Evolutionary conservation across 2,329 filamentous ascomycete species (phyloP), one percentile per base, ranked within the genome.

Genomic region (Colletotrichum sp.): DNA sequence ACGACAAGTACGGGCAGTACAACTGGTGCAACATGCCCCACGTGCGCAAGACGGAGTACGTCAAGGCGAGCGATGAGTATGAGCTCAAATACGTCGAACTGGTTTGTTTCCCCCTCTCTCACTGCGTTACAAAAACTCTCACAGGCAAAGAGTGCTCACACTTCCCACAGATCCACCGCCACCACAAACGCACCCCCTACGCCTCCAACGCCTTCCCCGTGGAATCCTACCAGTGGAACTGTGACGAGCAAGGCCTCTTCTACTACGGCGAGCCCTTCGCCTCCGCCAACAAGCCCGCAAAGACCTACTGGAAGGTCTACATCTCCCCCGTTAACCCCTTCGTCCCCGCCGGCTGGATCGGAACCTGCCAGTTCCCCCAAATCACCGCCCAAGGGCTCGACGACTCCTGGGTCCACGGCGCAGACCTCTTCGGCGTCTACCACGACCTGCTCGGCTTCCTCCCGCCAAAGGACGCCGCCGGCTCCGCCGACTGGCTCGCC

Each of bases 1-100:
- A 88, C 70, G 81, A 84, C 1, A 79, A 86, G 48, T 93, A 94
- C 83, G 91, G 92, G 8, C 88, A 86, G 2, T 96, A 96, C 84
- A 95, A 96, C 83, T 96, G 90, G 89, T 97, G 95, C 84, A 96
- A 97, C 81, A 97, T 97, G 94, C 95, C 95, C 1, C 95, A 96
- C 84, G 93, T 94, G n/a, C 89, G 94, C 36, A 85, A 83, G 26
- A 83, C 84, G 16, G 93, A 95, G 80, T 97, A 97, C 81, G 83
- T 88, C 16, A 88, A 84, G 76, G 86, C 90, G 0, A 79, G 85
- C 2, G 78, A 84, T 0, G 90, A 89, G n/a, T 95, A 91, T 81
- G 87, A 92, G 79, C 85, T 97, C 67, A 85, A 90, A 80, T 96
- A 96, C 81, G 94, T 96, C 9, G 94, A 96, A 84, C 86, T 96